These are phyloP conservation scores for Penicillium odoratum DNA, from an alignment of 495 filamentous ascomycete genomes.

Conservation along the genomic window DNA sequence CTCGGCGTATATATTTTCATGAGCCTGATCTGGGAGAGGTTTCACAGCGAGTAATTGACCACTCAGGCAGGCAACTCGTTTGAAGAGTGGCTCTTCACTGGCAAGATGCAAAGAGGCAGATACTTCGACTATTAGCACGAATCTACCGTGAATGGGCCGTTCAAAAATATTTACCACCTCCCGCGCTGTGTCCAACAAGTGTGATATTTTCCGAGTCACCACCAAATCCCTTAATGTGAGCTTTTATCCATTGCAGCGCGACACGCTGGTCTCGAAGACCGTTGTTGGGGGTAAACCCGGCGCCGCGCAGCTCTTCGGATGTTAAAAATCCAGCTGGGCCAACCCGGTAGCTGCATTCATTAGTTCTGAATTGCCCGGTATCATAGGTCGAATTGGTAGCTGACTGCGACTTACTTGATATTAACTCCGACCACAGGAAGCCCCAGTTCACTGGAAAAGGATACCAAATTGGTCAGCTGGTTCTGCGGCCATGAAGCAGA, in stretches of 20 bases:
- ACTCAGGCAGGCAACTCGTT: constrained; percentile 38
- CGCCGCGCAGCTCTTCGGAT: constrained; percentile 1
- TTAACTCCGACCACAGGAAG: background rate
- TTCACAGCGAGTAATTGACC: constrained; percentile 35
- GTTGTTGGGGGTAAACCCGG: background rate
- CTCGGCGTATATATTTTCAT: constrained; percentile 35
- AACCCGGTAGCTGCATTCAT: background rate
- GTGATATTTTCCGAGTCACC: constrained; percentile 67
- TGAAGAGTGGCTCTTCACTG: constrained; percentile 38
- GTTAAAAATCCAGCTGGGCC: background rate
- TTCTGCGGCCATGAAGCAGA: background rate
- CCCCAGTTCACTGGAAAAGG: background rate
- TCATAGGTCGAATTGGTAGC: background rate
- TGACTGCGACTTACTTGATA: background rate
- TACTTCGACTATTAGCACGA: background rate
- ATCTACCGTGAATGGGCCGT: background rate
- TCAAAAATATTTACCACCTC: constrained; percentile 42
- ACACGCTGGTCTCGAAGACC: constrained; percentile 4
- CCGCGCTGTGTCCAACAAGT: constrained; percentile 67
- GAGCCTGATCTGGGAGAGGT: constrained; percentile 27
- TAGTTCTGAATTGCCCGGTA: background rate
- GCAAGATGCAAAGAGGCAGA: constrained; percentile 23
- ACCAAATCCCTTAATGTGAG: constrained; percentile 53
- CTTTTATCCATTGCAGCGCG: constrained; percentile 37
- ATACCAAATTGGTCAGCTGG: background rate